A percentile compares a stretch with the other conserved stretches of the same genome.
phyloP scores from a whole-genome alignment of 2,329 filamentous ascomycete species.

The Fusarium protoensiforme region DNA sequence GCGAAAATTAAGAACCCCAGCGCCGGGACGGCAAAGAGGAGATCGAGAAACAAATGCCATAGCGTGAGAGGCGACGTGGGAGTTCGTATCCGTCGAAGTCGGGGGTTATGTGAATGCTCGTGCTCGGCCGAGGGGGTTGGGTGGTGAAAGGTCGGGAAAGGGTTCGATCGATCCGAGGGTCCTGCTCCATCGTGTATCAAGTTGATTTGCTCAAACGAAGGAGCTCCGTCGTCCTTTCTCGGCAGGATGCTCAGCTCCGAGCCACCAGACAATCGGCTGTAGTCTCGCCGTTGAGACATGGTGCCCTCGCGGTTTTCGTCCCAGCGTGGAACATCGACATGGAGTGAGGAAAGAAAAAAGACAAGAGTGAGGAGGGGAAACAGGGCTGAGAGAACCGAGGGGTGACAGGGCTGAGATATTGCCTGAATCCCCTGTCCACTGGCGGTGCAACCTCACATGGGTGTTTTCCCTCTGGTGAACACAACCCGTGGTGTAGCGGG shows the following conservation, averaged over 20 bases:
- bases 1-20: constrained; percentile 2
- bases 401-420: neutral
- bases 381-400: neutral
- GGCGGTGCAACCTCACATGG: neutral
- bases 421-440: neutral
- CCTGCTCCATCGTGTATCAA: neutral
- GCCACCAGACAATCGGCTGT: neutral
- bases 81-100: neutral
- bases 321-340: neutral
- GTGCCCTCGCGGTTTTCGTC: neutral
- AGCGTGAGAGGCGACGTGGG: neutral
- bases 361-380: neutral
- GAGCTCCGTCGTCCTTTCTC: neutral
- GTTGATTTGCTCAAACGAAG: neutral
- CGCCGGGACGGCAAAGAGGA: constrained; percentile 1
- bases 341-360: neutral
- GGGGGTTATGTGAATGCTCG: neutral
- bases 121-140: neutral
- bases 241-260: neutral
- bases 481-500: neutral
- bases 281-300: neutral
- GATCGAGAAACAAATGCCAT: constrained; percentile 5
- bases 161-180: neutral
- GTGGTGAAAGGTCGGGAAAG: neutral
- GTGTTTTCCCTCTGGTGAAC: neutral